Base-by-base conservation (phyloP, 306 rosid genomes). In the Chamaecrista fasciculata region DNA sequence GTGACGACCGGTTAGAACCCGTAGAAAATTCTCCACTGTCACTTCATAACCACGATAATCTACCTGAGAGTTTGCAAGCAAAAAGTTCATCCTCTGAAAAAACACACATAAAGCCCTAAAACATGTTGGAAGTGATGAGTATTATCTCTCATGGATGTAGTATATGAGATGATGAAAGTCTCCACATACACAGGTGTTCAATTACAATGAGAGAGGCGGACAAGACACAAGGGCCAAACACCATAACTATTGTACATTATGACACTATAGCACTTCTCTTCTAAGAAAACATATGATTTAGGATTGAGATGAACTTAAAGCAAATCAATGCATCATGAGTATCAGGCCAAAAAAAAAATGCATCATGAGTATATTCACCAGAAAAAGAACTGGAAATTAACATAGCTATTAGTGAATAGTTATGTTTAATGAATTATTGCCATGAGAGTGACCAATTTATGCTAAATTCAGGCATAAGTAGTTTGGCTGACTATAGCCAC, bases 1-100 rank as follows among this genome's bases (percentile, higher is more conserved):
- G 76, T 90, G 98, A 49, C 95, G 97, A 47, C 97, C 98, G 2
- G 96, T 86, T 53, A 94, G 78, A 26, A 94, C 97, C 53, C 97
- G 89, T 33, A 94, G 70, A 63, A 94, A 90, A 48, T 85, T 94
- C 69, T 94, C 96, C 46, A 86, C 92, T 0, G 91, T 94, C 76
- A 94, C 98, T 83, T 94, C 98, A 76, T 94, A 94, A 65, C 99
- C 99, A 74, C 96, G 94, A 84, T 94, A 90, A 83, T 94, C 98
- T 53, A 94, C 98, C 98, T 94, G 82, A 73, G 47, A 12, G 44
- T 70, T 72, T 79, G 55, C 58, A 75, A 29, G 72, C 56, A 53
- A 39, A 66, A 48, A 20, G 47, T 61, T 71, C 72, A 72, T 63
- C 74, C 39, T 53, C 28, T 39, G 15, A 50, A 70, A 47, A 42